phyloP scores from a whole-genome alignment of 352 stramenopile species.

The Peronospora tabacina region DNA sequence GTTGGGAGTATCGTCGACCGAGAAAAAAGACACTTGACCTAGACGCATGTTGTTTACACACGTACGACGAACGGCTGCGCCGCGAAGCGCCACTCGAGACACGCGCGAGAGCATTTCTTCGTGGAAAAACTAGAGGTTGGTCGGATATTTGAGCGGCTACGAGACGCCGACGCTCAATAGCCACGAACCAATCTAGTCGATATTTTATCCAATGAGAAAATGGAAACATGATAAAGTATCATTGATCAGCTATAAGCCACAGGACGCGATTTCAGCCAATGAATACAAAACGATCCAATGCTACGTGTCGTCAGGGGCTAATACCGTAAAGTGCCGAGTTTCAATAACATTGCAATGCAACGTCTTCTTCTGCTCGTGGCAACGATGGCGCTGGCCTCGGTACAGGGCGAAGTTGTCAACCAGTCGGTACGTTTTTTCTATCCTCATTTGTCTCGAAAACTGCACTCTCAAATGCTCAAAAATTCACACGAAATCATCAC shows the following conservation, averaged over 20 bases:
- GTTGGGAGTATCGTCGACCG: constrained; percentile 25
- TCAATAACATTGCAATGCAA: constrained; percentile 26
- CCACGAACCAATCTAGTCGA: constrained; percentile 12
- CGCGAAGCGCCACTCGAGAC: constrained; percentile 58
- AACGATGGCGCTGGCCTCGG: constrained; percentile 27
- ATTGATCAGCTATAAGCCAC: constrained; percentile 13
- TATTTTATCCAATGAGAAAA: constrained; percentile 13
- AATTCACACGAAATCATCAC: background rate
- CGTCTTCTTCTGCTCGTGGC: constrained; percentile 28
- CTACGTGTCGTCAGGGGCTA: constrained; percentile 23
- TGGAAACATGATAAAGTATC: background rate
- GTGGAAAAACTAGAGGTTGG: constrained; percentile 7
- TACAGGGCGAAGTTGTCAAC: constrained; percentile 57
- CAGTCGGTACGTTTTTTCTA: constrained; percentile 37
- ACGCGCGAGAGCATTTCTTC: constrained; percentile 65
- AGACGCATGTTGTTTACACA: constrained; percentile 36
- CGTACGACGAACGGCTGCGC: constrained; percentile 36
- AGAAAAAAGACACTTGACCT: constrained; percentile 54
- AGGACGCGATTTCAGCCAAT: constrained; percentile 12
- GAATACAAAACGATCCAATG: constrained; percentile 6
- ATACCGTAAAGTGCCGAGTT: constrained; percentile 5
- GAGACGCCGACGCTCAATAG: constrained; percentile 6
- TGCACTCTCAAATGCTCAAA: too few species aligned
- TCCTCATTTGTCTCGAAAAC: background rate
- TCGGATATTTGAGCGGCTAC: constrained; percentile 22